Conservation (phyloP, 2,329 filamentous ascomycete species). For the Xenosphaeropsis pyriputrescens region DNA sequence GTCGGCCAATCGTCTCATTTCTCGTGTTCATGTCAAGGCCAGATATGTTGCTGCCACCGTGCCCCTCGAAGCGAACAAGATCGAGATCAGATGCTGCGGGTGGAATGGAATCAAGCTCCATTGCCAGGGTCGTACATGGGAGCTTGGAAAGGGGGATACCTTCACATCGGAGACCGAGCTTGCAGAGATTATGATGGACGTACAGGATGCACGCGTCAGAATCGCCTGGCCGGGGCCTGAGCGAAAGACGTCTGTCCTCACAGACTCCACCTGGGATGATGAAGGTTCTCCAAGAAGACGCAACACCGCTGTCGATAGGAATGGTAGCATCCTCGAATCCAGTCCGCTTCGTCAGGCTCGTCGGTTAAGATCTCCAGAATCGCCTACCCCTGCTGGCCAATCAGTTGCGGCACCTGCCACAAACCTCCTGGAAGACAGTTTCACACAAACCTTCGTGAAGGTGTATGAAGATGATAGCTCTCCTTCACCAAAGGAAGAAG, state of each 20-base stretch:
- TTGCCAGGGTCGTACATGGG: slow-evolving; percentile 76
- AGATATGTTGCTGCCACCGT: slow-evolving; percentile 60
- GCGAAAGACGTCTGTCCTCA: slow-evolving; percentile 26
- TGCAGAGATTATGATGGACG: slow-evolving; percentile 86
- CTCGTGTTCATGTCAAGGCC: slow-evolving; percentile 83
- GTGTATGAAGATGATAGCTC: slow-evolving; percentile 59
- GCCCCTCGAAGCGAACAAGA: slow-evolving; percentile 55
- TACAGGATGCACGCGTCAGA: slow-evolving; percentile 82
- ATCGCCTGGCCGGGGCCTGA: slow-evolving; percentile 68
- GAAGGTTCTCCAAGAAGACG: slow-evolving; percentile 32
- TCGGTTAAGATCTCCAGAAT: slow-evolving; percentile 61
- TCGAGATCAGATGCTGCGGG: slow-evolving; percentile 82
- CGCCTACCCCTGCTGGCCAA: slow-evolving; percentile 38
- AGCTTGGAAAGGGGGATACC: slow-evolving; percentile 73
- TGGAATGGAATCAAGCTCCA: slow-evolving; percentile 95
- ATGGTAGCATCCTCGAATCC: slow-evolving; percentile 33
- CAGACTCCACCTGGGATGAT: slow-evolving; percentile 59
- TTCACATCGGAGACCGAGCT: slow-evolving; percentile 83
- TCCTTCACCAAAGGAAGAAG: not conserved
- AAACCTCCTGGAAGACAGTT: slow-evolving; percentile 11
- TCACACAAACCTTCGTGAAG: slow-evolving; percentile 27
- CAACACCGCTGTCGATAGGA: slow-evolving; percentile 20
- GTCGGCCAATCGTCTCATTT: slow-evolving; percentile 82
- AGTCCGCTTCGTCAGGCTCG: slow-evolving; percentile 39
- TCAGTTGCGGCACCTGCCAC: slow-evolving; percentile 3